Percentiles rank a stretch among this genome's conserved stretches.
Conservation (phyloP, 2,329 filamentous ascomycete species). For the Aspergillus intermedius region DNA sequence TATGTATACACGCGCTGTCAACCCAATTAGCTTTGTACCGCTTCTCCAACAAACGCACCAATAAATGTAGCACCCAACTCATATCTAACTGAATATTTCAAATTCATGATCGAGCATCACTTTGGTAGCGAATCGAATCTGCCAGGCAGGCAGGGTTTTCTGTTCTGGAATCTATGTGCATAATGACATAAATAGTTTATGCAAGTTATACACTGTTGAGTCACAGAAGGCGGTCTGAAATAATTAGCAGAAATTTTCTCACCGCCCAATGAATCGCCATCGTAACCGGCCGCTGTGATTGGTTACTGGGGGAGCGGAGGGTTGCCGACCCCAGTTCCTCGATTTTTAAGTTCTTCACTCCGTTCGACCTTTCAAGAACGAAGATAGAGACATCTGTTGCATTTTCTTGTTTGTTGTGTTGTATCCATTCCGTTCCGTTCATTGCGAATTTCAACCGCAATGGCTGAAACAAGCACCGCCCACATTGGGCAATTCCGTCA, state of each 20-base stretch:
- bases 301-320: not conserved
- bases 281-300: not conserved
- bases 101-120: too few species aligned
- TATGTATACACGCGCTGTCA: too few species aligned
- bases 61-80: too few species aligned
- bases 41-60: too few species aligned
- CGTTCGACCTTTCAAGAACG: not conserved
- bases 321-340: not conserved
- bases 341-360: not conserved
- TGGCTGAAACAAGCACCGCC: conserved; percentile 18
- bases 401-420: not conserved
- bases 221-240: not conserved
- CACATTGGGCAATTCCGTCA: conserved; percentile 29
- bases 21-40: too few species aligned
- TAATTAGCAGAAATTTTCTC: not conserved
- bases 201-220: not conserved
- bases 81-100: too few species aligned
- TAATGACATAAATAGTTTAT: not conserved
- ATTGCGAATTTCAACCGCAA: conserved; percentile 7
- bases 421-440: not conserved
- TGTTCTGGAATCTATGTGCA: too few species aligned
- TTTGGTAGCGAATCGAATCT: too few species aligned
- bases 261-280: not conserved
- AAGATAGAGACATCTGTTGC: not conserved
- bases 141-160: too few species aligned